Evolutionary conservation across 257 asterid genomes (phyloP).

Genomic region (Capsicum chinense): DNA sequence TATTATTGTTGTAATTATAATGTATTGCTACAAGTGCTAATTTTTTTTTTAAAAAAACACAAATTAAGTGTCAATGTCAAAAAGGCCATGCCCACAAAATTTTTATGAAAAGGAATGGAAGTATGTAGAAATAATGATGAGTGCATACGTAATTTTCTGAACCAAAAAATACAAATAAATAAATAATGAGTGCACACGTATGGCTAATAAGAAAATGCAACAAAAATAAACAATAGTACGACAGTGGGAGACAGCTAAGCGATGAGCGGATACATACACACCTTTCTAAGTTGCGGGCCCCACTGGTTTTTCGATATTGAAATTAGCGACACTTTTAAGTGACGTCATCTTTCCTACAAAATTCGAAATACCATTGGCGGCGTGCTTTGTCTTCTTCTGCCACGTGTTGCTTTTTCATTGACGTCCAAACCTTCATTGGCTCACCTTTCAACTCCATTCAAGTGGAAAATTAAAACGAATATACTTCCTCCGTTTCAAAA

Average conservation of each 20-base stretch:
- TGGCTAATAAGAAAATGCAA: background rate
- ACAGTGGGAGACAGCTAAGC: constrained; percentile 53
- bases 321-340: background rate
- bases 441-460: constrained; percentile 12
- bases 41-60: no score
- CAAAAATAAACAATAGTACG: background rate
- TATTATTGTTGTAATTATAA: no score
- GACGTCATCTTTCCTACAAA: constrained; percentile 36
- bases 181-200: constrained; percentile 33
- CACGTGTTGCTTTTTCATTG: background rate
- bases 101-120: background rate
- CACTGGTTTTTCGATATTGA: background rate
- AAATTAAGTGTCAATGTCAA: no score
- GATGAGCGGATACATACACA: constrained; percentile 43
- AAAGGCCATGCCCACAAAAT: no score
- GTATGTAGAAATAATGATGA: constrained; percentile 12
- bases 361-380: constrained; percentile 29
- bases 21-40: no score
- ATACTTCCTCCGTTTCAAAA: no score
- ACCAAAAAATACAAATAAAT: background rate
- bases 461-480: no score
- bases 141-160: constrained; percentile 28
- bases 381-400: constrained; percentile 29
- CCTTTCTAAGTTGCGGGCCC: background rate
- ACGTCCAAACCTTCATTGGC: background rate